Conservation (phyloP, 768 basidiomycete genomes). For the Boletus patriciae region DNA sequence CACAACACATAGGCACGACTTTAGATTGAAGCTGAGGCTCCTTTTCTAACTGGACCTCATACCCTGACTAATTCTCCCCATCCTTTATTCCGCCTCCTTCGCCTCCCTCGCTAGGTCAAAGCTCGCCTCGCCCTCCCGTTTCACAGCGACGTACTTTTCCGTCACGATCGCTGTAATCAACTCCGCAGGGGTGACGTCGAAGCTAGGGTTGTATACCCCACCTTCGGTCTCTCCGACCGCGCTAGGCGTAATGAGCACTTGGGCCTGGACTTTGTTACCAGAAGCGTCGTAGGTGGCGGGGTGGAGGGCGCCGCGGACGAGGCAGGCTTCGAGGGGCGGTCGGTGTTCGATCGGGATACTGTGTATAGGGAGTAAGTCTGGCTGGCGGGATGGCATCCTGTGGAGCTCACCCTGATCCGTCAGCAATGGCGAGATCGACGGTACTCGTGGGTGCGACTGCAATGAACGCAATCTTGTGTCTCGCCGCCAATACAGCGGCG, state of each 20-base stretch:
- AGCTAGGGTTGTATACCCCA: constrained; percentile 85
- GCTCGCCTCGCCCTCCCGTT: constrained; percentile 49
- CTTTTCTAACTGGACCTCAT: neutral
- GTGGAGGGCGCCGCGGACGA: constrained; percentile 80
- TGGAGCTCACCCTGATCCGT: constrained; percentile 56
- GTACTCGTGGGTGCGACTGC: constrained; percentile 93
- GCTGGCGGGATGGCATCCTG: neutral
- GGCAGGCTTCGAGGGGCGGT: constrained; percentile 82
- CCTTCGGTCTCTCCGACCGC: constrained; percentile 37
- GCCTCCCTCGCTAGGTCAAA: constrained; percentile 61
- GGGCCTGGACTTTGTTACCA: constrained; percentile 60
- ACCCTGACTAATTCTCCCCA: neutral
- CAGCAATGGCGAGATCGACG: constrained; percentile 75
- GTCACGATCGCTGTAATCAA: constrained; percentile 95
- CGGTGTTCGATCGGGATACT: constrained; percentile 94
- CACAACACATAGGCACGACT: neutral
- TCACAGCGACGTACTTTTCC: constrained; percentile 89
- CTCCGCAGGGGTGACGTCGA: constrained; percentile 94
- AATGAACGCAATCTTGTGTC: constrained; percentile 87
- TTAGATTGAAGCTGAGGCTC: neutral
- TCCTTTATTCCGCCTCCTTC: constrained; percentile 1
- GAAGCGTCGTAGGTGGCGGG: constrained; percentile 41
- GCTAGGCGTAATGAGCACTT: constrained; percentile 81
- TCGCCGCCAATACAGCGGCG: constrained; percentile 86
- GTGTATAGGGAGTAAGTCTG: neutral